phyloP scores from a whole-genome alignment of 805 yeast genomes.

The Saccharomycopsis fermentans region DNA sequence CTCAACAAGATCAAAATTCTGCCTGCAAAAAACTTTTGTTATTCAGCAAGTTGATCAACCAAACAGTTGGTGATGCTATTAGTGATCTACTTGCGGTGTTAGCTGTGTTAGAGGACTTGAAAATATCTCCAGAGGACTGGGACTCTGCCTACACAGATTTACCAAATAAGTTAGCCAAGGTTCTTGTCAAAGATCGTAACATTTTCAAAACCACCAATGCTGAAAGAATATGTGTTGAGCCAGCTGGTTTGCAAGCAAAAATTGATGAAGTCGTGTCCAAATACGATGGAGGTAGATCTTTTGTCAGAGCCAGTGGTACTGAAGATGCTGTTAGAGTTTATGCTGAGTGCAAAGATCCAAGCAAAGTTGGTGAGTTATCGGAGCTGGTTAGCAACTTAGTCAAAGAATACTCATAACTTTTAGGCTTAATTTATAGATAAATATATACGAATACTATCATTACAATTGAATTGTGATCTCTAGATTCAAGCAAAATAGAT shows the following conservation, averaged over 20 bases:
- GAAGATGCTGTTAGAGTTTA: slow-evolving; percentile 96
- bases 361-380: slow-evolving; percentile 39
- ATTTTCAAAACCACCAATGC: slow-evolving; percentile 81
- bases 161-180: slow-evolving; percentile 79
- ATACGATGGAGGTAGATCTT: slow-evolving; percentile 62
- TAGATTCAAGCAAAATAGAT: no score
- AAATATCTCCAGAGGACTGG: slow-evolving; percentile 63
- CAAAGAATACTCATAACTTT: slow-evolving; percentile 12
- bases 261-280: slow-evolving; percentile 57
- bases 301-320: slow-evolving; percentile 95
- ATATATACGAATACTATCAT: not conserved
- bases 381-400: slow-evolving; percentile 31
- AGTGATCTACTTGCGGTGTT: slow-evolving; percentile 81
- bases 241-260: slow-evolving; percentile 62
- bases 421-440: not conserved
- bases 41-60: slow-evolving; percentile 72
- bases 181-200: slow-evolving; percentile 71
- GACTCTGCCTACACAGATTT: slow-evolving; percentile 66
- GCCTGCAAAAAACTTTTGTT: slow-evolving; percentile 47
- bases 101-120: slow-evolving; percentile 46
- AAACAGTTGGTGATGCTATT: slow-evolving; percentile 97
- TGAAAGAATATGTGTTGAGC: slow-evolving; percentile 70
- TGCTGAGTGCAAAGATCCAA: slow-evolving; percentile 64
- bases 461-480: no score
- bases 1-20: slow-evolving; percentile 34